A percentile compares a stretch with the other conserved stretches of the same genome.
Conservation (phyloP, 169 alveolate genomes). For the Besnoitia besnoiti region DNA sequence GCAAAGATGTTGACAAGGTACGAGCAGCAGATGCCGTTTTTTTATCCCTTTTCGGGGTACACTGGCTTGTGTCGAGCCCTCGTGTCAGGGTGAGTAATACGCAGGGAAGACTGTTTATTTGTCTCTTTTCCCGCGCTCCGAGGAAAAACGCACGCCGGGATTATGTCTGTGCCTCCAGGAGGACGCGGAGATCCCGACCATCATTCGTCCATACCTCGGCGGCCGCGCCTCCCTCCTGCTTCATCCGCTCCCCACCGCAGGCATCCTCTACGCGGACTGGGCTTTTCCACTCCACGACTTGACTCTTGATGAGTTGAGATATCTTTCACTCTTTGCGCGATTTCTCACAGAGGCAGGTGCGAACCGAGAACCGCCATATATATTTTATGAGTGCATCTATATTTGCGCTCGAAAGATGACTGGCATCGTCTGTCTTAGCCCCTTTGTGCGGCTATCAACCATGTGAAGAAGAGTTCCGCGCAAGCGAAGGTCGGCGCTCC, state of each 20-base stretch:
- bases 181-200: conserved; percentile 60
- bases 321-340: conserved; percentile 39
- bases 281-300: background rate
- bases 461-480: too few species aligned
- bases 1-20: conserved; percentile 45
- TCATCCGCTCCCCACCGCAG: conserved; percentile 56
- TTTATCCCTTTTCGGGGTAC: background rate
- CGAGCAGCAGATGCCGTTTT: background rate
- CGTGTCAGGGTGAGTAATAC: too few species aligned
- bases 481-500: too few species aligned
- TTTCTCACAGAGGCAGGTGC: conserved; percentile 43
- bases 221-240: conserved; percentile 26
- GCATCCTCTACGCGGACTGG: conserved; percentile 51
- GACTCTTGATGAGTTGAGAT: conserved; percentile 23
- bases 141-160: too few species aligned
- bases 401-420: too few species aligned
- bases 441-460: too few species aligned
- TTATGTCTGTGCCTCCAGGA: background rate
- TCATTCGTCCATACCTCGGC: background rate
- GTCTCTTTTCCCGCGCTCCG: too few species aligned
- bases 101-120: too few species aligned
- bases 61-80: too few species aligned
- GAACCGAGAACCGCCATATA: background rate
- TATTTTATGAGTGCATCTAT: too few species aligned
- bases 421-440: too few species aligned